Percentiles rank a stretch among this genome's conserved stretches.
These are phyloP conservation scores for Chimonanthus salicifolius DNA, from an alignment of 164 flowering plant species.

Conservation along the genomic window DNA sequence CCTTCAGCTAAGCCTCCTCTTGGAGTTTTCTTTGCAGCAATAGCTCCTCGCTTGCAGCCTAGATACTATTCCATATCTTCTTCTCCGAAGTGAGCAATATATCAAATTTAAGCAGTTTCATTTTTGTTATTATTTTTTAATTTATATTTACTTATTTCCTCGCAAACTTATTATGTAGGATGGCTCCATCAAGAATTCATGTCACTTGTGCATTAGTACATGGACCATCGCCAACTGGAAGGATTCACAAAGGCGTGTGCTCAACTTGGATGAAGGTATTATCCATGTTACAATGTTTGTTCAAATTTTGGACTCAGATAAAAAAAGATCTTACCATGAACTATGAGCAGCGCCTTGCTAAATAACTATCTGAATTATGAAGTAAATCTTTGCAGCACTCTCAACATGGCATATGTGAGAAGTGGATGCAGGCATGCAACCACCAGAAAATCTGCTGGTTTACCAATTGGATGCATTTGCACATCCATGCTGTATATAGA, in stretches of 20 bases:
- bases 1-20: slow-evolving; percentile 91
- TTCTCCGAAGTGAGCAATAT: slow-evolving; percentile 59
- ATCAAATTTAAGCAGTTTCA: neutral
- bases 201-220: slow-evolving; percentile 88
- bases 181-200: slow-evolving; percentile 81
- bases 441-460: neutral
- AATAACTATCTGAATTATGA: neutral
- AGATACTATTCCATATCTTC: slow-evolving; percentile 97
- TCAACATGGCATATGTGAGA: neutral
- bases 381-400: neutral
- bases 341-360: neutral
- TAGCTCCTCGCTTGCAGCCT: slow-evolving; percentile 92
- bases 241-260: slow-evolving; percentile 89
- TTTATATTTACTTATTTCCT: neutral
- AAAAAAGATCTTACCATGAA: neutral
- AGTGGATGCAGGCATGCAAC: neutral
- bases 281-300: neutral
- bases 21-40: slow-evolving; percentile 94
- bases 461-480: neutral
- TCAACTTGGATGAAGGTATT: slow-evolving; percentile 99
- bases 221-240: slow-evolving; percentile 75
- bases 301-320: neutral
- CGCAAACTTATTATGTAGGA: slow-evolving; percentile 35
- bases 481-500: neutral
- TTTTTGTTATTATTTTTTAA: neutral